Evolutionary conservation across 2,329 filamentous ascomycete species (phyloP).

Genomic region (Fusarium albidum): DNA sequence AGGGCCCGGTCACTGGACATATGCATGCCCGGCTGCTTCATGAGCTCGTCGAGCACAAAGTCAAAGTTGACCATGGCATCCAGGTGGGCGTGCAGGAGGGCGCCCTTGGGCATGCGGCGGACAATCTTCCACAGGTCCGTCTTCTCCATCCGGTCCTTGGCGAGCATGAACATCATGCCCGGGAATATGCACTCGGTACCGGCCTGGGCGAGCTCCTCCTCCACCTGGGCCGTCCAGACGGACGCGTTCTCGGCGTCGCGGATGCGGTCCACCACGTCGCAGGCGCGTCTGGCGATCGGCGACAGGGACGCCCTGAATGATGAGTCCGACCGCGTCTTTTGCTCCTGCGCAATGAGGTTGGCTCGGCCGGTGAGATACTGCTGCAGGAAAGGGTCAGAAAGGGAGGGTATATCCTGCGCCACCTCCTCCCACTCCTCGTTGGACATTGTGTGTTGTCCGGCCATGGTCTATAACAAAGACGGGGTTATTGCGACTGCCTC

Average conservation of each 20-base stretch:
- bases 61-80: conserved; percentile 92
- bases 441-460: conserved; percentile 46
- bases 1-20: conserved; percentile 70
- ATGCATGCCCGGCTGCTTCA: conserved; percentile 78
- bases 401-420: conserved; percentile 61
- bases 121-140: conserved; percentile 89
- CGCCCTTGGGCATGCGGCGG: conserved; percentile 86
- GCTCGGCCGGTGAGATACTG: conserved; percentile 81
- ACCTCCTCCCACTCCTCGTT: conserved; percentile 69
- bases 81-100: conserved; percentile 85
- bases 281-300: conserved; percentile 79
- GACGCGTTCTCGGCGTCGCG: conserved; percentile 78
- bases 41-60: conserved; percentile 76
- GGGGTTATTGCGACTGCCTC: not conserved
- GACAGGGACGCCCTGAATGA: conserved; percentile 79
- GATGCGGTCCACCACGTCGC: conserved; percentile 81
- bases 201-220: conserved; percentile 72
- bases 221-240: conserved; percentile 78
- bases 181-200: conserved; percentile 75
- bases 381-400: conserved; percentile 78
- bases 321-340: conserved; percentile 78
- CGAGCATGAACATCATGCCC: conserved; percentile 92
- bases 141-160: conserved; percentile 84
- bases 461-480: conserved; percentile 38
- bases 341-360: conserved; percentile 81